Conservation (phyloP, 768 basidiomycete genomes). For the Rhodotorula diobovata region DNA sequence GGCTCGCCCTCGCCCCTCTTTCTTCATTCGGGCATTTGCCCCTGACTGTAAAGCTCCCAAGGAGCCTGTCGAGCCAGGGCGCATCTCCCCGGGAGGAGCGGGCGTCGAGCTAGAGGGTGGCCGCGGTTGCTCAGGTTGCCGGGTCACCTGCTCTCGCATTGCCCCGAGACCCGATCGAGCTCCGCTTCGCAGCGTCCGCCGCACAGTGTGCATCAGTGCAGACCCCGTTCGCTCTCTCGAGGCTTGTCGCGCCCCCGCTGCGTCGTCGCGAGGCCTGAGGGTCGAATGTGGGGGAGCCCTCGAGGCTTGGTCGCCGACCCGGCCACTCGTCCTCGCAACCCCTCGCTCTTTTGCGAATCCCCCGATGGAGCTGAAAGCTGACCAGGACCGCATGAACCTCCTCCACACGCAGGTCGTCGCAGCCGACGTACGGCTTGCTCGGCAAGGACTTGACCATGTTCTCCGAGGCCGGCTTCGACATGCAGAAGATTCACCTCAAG, state of each 20-base stretch:
- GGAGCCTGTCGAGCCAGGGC: not conserved
- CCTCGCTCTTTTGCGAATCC: no score
- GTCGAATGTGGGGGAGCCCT: no score
- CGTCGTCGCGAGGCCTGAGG: no score
- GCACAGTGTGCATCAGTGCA: no score
- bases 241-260: no score
- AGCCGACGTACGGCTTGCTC: slow-evolving; percentile 38
- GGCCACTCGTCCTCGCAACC: no score
- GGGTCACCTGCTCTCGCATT: not conserved
- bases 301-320: no score
- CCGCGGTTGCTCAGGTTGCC: not conserved
- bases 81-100: not conserved
- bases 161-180: not conserved
- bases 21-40: not conserved
- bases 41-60: not conserved
- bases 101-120: not conserved
- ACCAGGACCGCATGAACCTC: not conserved
- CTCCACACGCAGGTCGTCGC: not conserved
- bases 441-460: slow-evolving; percentile 80
- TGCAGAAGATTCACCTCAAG: slow-evolving; percentile 90
- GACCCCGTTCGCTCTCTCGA: no score
- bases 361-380: not conserved
- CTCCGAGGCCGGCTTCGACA: slow-evolving; percentile 98
- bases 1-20: not conserved
- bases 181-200: not conserved